Evolutionary conservation across 2,329 filamentous ascomycete genomes (phyloP), one percentile per base, ranked within the genome.

Genomic region (Gnomoniopsis sp.): DNA sequence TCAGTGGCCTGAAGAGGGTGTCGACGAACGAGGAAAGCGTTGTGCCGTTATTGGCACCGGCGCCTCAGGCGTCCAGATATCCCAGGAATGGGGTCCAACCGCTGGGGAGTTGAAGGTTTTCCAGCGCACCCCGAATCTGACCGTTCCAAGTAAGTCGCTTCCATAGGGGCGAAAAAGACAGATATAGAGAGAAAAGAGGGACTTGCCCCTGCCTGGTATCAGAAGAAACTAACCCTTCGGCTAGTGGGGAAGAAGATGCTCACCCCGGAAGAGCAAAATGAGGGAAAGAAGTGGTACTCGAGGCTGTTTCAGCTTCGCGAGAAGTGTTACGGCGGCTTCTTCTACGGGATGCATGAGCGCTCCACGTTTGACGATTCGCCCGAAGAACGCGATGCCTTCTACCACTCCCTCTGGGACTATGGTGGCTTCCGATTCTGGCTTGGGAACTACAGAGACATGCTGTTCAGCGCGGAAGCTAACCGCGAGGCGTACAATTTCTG

Each of bases 121-220:
- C 68, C 85, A 88, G 64, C 79, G 87, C 11, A 89, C 85, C 0
- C 86, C 87, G 0, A 89, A 88, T 60, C 72, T 87, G 10, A 84
- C 83, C 0, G 65, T 89, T 0, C 85, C 85, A 11, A 41, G 36
- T 41, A 15, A 41, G 36, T 41, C 4, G 1, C 36, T n/a, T 41
- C 12, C 33, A 36, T n/a, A n/a, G n/a, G n/a, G n/a, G n/a, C n/a
- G n/a, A n/a, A n/a, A n/a, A n/a, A n/a, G n/a, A n/a, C n/a, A 36
- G 8, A 36, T 36, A 10, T 3, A 36, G 10, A 36, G 33, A 36
- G 26, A 4, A 30, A 30, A 30, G 4, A 30, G 26, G 33, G 14
- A 36, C 36, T 41, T 15, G 7, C 17, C 36, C 8, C 36, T 41
- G 12, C 36, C 7, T 41, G 36, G 12, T 4, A 41, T 4, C 36